Evolutionary conservation across 2,329 filamentous ascomycete genomes (phyloP), one percentile per base, ranked within the genome.

Genomic region (Moelleriella libera): DNA sequence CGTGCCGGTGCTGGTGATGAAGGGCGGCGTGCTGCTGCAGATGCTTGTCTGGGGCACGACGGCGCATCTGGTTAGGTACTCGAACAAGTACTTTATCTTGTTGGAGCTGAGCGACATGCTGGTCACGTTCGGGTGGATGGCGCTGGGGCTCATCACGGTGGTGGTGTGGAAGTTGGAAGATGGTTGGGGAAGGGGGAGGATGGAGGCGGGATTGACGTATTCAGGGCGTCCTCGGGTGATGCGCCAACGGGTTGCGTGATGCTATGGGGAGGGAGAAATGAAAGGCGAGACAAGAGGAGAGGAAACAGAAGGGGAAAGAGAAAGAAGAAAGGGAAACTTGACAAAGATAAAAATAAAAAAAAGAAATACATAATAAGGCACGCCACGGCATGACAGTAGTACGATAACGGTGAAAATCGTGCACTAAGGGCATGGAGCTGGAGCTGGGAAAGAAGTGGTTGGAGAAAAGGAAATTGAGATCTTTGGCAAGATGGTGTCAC

Each of bases 11-110:
- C 21, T 21, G 21, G 21, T 21, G 21, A 21, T 21, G 41, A 11
- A 31, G 14, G 45, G 7, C 51, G 49, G 21, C 41, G 44, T 7
- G 42, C 8, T 48, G 30, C 37, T 56, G 39, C 37, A 54, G 12
- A 45, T 42, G 31, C 5, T 54, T 8, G 14, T 48, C 3, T 44
- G 49, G 47, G 52, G 43, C 7, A 47, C 34, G 1, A 59, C 57
- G 45, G 54, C 44, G 34, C 51, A 57, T 14, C 29, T 67, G 30
- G 54, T 66, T 11, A 52, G 53, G 40, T 61, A 62, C 47, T 62
- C 65, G 31, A 63, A 64, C 41, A 58, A 54, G 39, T 63, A 68
- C 46, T 68, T 63, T 49, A 57, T 70, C 5, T 56, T 60, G 43
- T 52, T 68, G 21, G 61, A 69, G 58, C 54, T 65, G 51, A 61